Conservation (phyloP, 2,329 filamentous ascomycete genomes). For the Raffaelea albimanens region DNA sequence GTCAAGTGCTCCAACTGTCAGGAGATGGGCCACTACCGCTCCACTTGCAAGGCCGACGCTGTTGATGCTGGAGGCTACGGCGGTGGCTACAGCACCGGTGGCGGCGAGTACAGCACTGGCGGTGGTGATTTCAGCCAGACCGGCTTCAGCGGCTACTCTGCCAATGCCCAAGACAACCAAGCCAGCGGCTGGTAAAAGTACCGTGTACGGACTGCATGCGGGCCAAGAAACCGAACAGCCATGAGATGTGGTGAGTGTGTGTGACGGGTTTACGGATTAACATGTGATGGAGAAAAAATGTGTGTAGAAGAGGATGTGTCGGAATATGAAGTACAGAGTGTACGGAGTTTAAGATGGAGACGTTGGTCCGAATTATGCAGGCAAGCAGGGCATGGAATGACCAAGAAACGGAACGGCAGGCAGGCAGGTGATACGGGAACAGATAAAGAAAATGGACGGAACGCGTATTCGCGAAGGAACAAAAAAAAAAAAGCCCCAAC, state of each 20-base stretch:
- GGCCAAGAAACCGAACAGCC: neutral
- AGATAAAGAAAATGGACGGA: neutral
- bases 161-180: neutral
- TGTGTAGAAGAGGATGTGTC: neutral
- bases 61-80: neutral
- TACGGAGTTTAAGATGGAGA: no score
- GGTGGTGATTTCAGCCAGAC: neutral
- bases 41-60: constrained; percentile 22
- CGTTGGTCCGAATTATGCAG: no score
- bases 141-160: neutral
- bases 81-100: neutral
- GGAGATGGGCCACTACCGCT: constrained; percentile 34
- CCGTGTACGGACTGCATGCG: neutral
- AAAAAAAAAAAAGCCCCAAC: neutral
- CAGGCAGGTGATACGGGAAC: no score
- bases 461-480: neutral
- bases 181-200: neutral
- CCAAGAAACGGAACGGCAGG: no score
- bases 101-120: neutral
- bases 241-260: neutral
- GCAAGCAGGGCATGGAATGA: no score
- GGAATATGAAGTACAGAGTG: neutral
- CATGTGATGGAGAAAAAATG: neutral
- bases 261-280: neutral
- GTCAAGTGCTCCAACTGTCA: constrained; percentile 51